Conservation (phyloP, 2,329 filamentous ascomycete species). For the Hypomyces rosellus region DNA sequence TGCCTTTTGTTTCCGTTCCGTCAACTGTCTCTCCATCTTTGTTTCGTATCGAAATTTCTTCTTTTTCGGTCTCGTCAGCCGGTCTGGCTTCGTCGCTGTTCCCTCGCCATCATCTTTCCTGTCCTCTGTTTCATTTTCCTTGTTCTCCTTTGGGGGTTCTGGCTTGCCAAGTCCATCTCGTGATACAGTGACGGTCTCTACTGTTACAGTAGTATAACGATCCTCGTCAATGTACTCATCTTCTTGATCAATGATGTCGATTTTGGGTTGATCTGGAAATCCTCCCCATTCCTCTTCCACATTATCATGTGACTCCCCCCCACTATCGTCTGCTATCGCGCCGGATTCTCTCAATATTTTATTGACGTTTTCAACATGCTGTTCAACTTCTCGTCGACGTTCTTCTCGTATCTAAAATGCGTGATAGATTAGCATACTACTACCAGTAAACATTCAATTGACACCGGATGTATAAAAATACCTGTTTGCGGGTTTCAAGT, state of each 20-base stretch:
- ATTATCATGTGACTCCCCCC: constrained; percentile 31
- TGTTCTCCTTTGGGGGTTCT: constrained; percentile 32
- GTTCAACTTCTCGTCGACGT: constrained; percentile 72
- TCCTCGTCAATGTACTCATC: constrained; percentile 97
- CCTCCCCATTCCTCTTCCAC: constrained; percentile 58
- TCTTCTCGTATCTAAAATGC: constrained; percentile 69
- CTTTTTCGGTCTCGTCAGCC: constrained; percentile 52
- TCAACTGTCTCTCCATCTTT: constrained; percentile 75
- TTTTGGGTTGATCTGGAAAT: constrained; percentile 46
- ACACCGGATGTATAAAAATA: constrained; percentile 30
- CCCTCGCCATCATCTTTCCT: constrained; percentile 21
- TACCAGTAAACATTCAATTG: no score
- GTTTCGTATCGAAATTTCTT: constrained; percentile 91
- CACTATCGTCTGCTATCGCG: constrained; percentile 32
- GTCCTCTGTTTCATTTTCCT: constrained; percentile 27
- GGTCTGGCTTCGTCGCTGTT: constrained; percentile 25
- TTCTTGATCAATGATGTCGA: constrained; percentile 64
- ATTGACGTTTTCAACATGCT: constrained; percentile 74
- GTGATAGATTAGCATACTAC: not conserved
- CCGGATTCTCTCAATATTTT: constrained; percentile 58
- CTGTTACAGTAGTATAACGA: constrained; percentile 88
- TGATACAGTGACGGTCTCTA: constrained; percentile 79
- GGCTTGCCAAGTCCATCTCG: constrained; percentile 62
- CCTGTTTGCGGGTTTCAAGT: constrained; percentile 68
- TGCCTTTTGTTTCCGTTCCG: constrained; percentile 62